Evolutionary conservation across 148 eudicot species (phyloP), one percentile per base, ranked within the genome.

Genomic region (Spergularia marina): DNA sequence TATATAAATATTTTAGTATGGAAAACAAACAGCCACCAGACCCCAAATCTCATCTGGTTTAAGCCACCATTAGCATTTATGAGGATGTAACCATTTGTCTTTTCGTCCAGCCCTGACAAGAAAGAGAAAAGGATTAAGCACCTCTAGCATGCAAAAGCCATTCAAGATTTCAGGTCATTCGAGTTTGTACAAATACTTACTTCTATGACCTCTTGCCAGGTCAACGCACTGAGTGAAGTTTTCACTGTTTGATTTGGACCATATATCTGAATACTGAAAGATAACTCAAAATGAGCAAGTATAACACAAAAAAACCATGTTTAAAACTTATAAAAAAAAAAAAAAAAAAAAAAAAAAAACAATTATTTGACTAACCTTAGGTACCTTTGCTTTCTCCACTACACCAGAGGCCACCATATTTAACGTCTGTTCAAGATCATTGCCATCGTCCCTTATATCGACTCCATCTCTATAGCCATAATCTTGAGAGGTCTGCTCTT

Each of bases 11-110:
- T 54, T 44, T 10, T 25, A 57, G 54, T 54, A 57, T 41, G 53
- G 44, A 62, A 74, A 87, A 74, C 64, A 78, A 59, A 83, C 78
- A 78, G 83, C 72, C 71, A 86, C 80, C 94, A 85, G 86, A 95
- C 99, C 99, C 99, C 99, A 95, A 95, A 95, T 95, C 99, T 91
- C 99, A 95, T 95, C 90, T 95, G 99, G 84, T 95, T 95, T 75
- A 95, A 89, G 83, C 99, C 99, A 76, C 99, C 99, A 78, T 95
- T 95, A 66, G 99, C 97, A 86, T 95, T 95, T 76, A 88, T 82
- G 71, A 95, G 90, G 78, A 95, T 91, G 77, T 88, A 95, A 25
- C 99, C 98, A 73, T 88, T 91, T 61, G 98, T 91, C 70, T 78
- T 85, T 52, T 70, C 85, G 47, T 88, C 94, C 68, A 86, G 82